Percentiles rank a stretch among this genome's conserved stretches.
These are phyloP conservation scores for Moesziomyces sp. DNA, from an alignment of 1,284 basidiomycete species.

Conservation along the genomic window DNA sequence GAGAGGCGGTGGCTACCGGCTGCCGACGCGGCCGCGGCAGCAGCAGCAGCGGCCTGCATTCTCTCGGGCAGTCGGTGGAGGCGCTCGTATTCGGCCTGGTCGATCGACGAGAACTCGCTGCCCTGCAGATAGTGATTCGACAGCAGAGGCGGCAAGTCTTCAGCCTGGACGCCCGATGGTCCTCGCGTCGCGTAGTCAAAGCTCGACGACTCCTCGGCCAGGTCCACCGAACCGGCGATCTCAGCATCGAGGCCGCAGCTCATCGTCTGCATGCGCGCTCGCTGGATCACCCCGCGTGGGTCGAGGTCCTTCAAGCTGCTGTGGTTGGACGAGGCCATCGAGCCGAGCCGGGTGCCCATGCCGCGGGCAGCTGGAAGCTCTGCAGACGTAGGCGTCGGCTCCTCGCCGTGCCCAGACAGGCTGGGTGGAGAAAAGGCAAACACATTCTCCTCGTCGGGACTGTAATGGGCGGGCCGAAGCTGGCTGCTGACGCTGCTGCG, in stretches of 20 bases:
- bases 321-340: constrained; percentile 29
- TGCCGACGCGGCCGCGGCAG: constrained; percentile 7
- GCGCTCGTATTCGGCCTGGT: constrained; percentile 25
- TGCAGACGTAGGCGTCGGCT: background rate
- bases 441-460: constrained; percentile 20
- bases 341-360: constrained; percentile 4
- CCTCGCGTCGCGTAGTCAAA: background rate
- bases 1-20: constrained; percentile 7
- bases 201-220: constrained; percentile 3
- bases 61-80: constrained; percentile 37
- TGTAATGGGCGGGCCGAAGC: background rate
- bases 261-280: constrained; percentile 15
- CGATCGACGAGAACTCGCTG: constrained; percentile 15
- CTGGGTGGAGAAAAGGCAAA: constrained; percentile 42
- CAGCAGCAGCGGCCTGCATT: constrained; percentile 11
- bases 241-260: constrained; percentile 43
- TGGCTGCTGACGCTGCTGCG: constrained; percentile 2
- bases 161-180: constrained; percentile 11
- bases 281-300: constrained; percentile 31
- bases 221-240: constrained; percentile 11
- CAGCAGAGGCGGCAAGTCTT: constrained; percentile 41
- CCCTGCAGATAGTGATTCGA: constrained; percentile 42
- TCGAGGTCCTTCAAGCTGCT: constrained; percentile 28
- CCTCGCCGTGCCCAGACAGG: constrained; percentile 12
- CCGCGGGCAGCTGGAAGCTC: background rate